phyloP scores from a whole-genome alignment of 83 land plant species.

The Larix sibirica region DNA sequence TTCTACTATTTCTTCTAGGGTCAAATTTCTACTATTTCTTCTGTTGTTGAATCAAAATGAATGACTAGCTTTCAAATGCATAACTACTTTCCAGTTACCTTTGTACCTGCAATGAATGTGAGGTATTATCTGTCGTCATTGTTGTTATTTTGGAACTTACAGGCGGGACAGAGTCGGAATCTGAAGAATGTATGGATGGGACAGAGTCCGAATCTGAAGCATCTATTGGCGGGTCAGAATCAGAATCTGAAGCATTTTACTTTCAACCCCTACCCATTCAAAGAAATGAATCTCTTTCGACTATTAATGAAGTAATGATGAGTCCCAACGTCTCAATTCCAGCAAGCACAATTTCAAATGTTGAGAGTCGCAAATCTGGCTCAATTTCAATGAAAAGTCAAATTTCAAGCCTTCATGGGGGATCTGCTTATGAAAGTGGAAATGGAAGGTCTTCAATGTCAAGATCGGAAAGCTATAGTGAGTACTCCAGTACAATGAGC shows the following conservation, averaged over 20 bases:
- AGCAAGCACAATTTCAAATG: neutral
- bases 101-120: neutral
- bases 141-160: neutral
- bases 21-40: no score
- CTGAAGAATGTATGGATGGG: no score
- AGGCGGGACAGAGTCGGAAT: neutral
- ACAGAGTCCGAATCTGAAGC: neutral
- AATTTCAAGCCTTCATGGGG: neutral
- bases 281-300: no score
- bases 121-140: neutral
- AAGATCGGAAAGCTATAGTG: neutral
- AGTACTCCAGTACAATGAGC: neutral
- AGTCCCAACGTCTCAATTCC: neutral
- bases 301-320: no score
- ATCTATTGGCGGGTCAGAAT: neutral
- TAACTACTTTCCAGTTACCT: neutral
- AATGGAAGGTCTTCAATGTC: neutral
- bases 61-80: neutral
- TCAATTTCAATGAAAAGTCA: constrained; percentile 4
- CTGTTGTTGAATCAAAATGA: neutral
- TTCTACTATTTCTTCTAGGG: no score
- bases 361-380: neutral
- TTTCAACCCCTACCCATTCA: no score
- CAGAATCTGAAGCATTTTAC: no score
- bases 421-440: neutral